Base-by-base conservation (phyloP, 192 early-diverging fungal species). In the Coemansia furcata region DNA sequence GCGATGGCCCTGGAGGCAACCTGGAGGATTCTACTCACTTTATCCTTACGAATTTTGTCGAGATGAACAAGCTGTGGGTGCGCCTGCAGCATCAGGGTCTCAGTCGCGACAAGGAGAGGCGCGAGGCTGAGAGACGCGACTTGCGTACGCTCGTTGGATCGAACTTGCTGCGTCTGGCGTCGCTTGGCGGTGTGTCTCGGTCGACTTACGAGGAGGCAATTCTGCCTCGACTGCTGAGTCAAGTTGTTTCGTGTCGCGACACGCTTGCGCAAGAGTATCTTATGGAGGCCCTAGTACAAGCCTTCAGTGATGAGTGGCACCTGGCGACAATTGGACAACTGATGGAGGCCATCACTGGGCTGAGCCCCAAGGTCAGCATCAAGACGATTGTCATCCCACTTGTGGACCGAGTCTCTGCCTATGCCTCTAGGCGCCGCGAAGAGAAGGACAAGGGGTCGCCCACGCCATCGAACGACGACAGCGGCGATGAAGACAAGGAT, bases 11-110 rank as follows among this genome's bases (percentile, higher is more conserved):
- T 4, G 89, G 91, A 68, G 96, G 95, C 61, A 93, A 89, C 61
- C 85, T 98, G 54, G 77, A 89, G 61, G 96, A 98, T 76, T 94
- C 96, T 4, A 97, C 97, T 66, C 88, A 93, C 43, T 99, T 99
- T 70, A 96, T 94, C 65, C 79, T 99, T 39, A 95, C 92, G 47
- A 98, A 99, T 72, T 98, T 98, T 84, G 93, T 95, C 38, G 98
- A 99, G 85, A 99, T 97, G 96, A 99, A 99, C 84, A 99, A 99
- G 84, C 87, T 99, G 17, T 99, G 98, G 98, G 98, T 99, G 11
- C 92, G 98, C 1, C 76, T 99, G 69, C 98, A 99, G 80, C 92
- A 96, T 79, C 95, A 97, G 75, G 98, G 98, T 19, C 89, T 93
- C 72, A 92, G 90, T 43, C 84, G 93, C 9, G 98, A 99, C 75